Evolutionary conservation across 139 green algal species (phyloP), one percentile per base, ranked within the genome.

Genomic region (Coccomyxa sp.): DNA sequence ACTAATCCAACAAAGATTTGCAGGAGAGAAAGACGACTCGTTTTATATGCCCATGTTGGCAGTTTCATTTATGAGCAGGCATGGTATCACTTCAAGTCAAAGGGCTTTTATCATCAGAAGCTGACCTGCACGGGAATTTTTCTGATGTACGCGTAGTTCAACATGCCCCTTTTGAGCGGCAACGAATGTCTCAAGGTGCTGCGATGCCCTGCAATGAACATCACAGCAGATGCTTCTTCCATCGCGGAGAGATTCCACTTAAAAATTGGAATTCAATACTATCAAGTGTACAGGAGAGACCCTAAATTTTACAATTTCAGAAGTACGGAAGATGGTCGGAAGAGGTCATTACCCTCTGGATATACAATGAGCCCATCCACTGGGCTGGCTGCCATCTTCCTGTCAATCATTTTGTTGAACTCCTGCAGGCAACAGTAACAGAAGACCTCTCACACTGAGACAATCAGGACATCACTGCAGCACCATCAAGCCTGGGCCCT

Each of bases 141-240:
- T n/a, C 94, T 82, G 77, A 88, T 88, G 89, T 92, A 94, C 0
- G 91, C 92, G 86, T 95, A 98, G 71, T 93, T 86, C 74, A 98
- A 90, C 93, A 98, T 98, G 74, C 95, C 95, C 23, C 94, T 88
- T 88, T 97, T 97, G 58, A 98, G 87, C 0, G 95, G 93, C 82
- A 98, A 84, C 12, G 91, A 94, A 13, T 88, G 78, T 10, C 83
- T 51, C 76, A 89, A 87, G 10, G 86, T 88, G 87, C 90, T 95
- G 51, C 95, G 89, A 75, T 95, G 93, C 28, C 93, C 92, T 93
- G 77, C 45, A 63, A 12, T 27, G 21, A 38, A 60, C 45, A 59
- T 3, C 38, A 51, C 38, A 51, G 7, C 38, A 51, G 38, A 51
- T 51, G 38, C 38, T 51, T 51, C 38, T 51, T 3, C 7, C 7